These are phyloP conservation scores for Trametes versicolor DNA, from an alignment of 1,284 basidiomycete species.

Conservation along the genomic window DNA sequence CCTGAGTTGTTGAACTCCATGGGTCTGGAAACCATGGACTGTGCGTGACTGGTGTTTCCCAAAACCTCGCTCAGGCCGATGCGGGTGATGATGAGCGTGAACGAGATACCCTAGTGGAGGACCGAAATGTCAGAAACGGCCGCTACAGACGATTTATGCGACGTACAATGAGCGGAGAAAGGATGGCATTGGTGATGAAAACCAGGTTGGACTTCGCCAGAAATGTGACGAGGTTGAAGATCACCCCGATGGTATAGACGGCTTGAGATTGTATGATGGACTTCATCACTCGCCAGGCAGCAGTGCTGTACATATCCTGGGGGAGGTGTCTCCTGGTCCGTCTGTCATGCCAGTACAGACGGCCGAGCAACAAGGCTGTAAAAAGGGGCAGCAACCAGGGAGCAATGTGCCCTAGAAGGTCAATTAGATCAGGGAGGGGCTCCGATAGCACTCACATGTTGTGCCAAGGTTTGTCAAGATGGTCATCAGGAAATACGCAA, in stretches of 20 bases:
- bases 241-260: background rate
- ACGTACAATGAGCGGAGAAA: background rate
- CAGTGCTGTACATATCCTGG: background rate
- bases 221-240: constrained; percentile 5
- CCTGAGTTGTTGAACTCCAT: too few species aligned
- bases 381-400: background rate
- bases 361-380: background rate
- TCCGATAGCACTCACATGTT: background rate
- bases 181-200: background rate
- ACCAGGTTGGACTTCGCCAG: background rate
- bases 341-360: background rate
- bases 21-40: too few species aligned
- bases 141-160: background rate
- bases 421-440: background rate
- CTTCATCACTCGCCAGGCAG: background rate
- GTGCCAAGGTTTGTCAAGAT: constrained; percentile 1
- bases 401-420: background rate
- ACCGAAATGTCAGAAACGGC: background rate
- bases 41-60: too few species aligned
- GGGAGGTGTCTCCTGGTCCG: background rate
- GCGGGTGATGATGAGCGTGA: constrained; percentile 12
- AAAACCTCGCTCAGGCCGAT: constrained; percentile 7
- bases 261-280: constrained; percentile 1
- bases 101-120: constrained; percentile 1
- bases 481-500: background rate